These are phyloP conservation scores for Arctium minus DNA, from an alignment of 129 eudicot species.

Conservation along the genomic window DNA sequence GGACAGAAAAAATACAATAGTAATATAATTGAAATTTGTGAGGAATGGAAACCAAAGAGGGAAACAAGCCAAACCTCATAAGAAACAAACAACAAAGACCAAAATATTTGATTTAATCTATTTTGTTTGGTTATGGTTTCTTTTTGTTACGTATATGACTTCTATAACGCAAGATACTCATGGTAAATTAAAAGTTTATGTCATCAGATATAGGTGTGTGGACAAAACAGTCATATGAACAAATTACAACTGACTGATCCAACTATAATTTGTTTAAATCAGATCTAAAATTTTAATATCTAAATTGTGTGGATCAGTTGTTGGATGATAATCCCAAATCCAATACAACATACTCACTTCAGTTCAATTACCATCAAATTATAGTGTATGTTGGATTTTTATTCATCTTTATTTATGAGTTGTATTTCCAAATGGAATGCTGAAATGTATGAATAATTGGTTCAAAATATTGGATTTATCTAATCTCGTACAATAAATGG, in stretches of 20 bases:
- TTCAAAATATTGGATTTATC: background rate
- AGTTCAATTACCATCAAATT: background rate
- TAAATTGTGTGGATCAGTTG: background rate
- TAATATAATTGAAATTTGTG: too few species aligned
- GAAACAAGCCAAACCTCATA: too few species aligned
- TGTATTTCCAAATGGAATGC: background rate
- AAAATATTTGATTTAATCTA: background rate
- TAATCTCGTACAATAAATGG: background rate
- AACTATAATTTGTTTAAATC: background rate
- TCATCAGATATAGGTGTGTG: too few species aligned
- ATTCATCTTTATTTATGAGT: too few species aligned
- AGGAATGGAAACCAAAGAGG: too few species aligned
- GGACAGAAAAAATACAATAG: too few species aligned
- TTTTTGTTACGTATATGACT: background rate
- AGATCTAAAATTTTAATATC: background rate
- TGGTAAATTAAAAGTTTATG: background rate
- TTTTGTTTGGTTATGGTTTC: background rate
- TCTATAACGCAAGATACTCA: too few species aligned
- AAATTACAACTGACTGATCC: background rate
- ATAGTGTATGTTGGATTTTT: background rate
- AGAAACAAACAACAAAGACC: too few species aligned
- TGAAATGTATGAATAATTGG: too few species aligned
- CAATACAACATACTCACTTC: background rate
- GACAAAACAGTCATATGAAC: background rate
- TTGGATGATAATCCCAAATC: background rate